Evolutionary conservation across 371 early-diverging fungal species (phyloP).

Genomic region (Apophysomyces elegans): DNA sequence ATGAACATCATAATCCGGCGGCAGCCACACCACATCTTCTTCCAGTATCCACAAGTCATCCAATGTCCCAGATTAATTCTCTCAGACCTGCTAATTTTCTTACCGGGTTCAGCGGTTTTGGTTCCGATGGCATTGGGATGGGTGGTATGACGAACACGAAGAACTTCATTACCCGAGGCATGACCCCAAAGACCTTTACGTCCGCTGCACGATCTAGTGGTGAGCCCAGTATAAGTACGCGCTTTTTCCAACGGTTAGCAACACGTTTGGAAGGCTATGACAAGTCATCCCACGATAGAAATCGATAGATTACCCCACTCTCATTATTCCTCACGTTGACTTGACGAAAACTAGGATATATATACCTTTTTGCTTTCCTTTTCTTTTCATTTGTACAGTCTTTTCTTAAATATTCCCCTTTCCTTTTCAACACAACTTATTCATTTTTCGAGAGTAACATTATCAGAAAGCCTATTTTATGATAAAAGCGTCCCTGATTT

Average conservation of each 20-base stretch:
- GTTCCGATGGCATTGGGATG: conserved; percentile 26
- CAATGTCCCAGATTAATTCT: conserved; percentile 17
- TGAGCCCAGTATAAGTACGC: conserved; percentile 50
- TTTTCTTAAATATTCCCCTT: conserved; percentile 8
- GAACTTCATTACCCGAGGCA: conserved; percentile 10
- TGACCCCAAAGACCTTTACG: conserved; percentile 23
- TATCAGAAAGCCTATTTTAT: not conserved
- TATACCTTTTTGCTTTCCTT: not conserved
- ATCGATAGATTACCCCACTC: not conserved
- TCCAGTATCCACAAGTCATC: conserved; percentile 6
- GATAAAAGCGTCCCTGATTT: too few relatives aligned
- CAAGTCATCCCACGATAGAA: conserved; percentile 18
- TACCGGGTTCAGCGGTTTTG: conserved; percentile 45
- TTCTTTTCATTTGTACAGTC: not conserved
- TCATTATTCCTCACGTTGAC: not conserved
- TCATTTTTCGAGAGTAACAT: not conserved
- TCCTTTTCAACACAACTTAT: not conserved
- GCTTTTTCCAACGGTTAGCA: conserved; percentile 52
- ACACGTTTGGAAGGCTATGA: conserved; percentile 45
- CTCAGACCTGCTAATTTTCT: conserved; percentile 47
- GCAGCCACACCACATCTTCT: conserved; percentile 12
- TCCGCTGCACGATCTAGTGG: conserved; percentile 14
- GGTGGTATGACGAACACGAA: conserved; percentile 19
- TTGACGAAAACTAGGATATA: conserved; percentile 5
- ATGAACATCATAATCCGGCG: conserved; percentile 18